Percentiles rank a stretch among this genome's conserved stretches.
phyloP scores from a whole-genome alignment of 345 rosid species.

The Kernera saxatilis region DNA sequence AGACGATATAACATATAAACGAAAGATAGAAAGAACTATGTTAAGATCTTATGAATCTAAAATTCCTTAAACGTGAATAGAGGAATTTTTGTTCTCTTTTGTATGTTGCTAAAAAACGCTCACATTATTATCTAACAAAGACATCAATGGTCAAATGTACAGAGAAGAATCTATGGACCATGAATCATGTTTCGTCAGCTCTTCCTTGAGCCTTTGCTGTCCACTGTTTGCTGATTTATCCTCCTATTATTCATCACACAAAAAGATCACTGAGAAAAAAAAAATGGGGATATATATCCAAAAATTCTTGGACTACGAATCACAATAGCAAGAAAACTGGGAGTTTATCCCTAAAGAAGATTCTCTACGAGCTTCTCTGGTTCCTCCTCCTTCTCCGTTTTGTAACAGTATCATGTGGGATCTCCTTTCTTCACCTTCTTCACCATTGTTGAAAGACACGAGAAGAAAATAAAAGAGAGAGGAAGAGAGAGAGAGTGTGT shows the following conservation, averaged over 20 bases:
- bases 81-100: neutral
- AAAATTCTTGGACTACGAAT: neutral
- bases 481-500: too few relatives aligned
- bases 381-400: too few relatives aligned
- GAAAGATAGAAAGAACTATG: neutral
- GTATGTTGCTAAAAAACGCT: neutral
- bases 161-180: conserved; percentile 9
- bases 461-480: too few relatives aligned
- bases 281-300: neutral
- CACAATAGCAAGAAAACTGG: neutral
- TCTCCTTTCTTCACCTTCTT: too few relatives aligned
- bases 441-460: too few relatives aligned
- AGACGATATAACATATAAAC: neutral
- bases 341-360: neutral
- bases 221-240: conserved; percentile 1
- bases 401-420: too few relatives aligned
- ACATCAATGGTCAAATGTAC: conserved; percentile 5
- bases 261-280: neutral
- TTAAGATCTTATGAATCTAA: neutral
- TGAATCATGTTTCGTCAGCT: neutral
- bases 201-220: conserved; percentile 2
- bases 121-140: conserved; percentile 1
- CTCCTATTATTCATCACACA: neutral
- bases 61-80: neutral
- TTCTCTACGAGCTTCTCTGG: too few relatives aligned